A percentile compares a stretch with the other conserved stretches of the same genome.
These are phyloP conservation scores for Porphyridium purpureum DNA, from an alignment of 23 red algal species.

Conservation along the genomic window DNA sequence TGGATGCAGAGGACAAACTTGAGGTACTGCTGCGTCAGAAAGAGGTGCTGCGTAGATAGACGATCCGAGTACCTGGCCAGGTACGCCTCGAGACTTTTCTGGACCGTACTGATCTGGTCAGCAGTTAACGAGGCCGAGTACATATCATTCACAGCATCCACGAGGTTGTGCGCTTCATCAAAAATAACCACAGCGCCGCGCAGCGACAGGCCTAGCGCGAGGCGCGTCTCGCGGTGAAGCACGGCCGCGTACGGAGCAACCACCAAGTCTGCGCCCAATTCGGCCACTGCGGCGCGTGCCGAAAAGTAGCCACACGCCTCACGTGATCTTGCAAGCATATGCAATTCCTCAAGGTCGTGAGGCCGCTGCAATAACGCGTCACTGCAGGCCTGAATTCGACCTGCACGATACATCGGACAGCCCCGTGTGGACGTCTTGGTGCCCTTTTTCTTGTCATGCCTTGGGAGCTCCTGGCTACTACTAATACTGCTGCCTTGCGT, in stretches of 20 bases:
- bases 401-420: conserved; percentile 6
- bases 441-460: conserved; percentile 4
- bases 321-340: conserved; percentile 10
- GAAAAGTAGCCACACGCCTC: conserved; percentile 81
- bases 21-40: conserved; percentile 29
- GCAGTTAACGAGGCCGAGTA: conserved; percentile 17
- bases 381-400: conserved; percentile 5
- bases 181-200: conserved; percentile 50
- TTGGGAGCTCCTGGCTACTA: too few relatives aligned
- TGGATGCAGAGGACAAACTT: conserved; percentile 11
- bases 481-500: too few relatives aligned
- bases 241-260: conserved; percentile 72
- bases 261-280: conserved; percentile 43
- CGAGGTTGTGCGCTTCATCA: conserved; percentile 92
- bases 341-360: conserved; percentile 63
- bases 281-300: conserved; percentile 25
- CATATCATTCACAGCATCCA: conserved; percentile 59
- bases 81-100: conserved; percentile 25
- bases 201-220: conserved; percentile 38
- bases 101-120: background rate
- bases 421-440: conserved; percentile 14
- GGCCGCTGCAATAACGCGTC: background rate
- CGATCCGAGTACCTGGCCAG: conserved; percentile 18
- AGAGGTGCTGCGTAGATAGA: conserved; percentile 37
- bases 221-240: conserved; percentile 55